Percentiles rank a stretch among this genome's conserved stretches.
Conservation (phyloP, 345 rosid species). For the Fremontodendron californicum region DNA sequence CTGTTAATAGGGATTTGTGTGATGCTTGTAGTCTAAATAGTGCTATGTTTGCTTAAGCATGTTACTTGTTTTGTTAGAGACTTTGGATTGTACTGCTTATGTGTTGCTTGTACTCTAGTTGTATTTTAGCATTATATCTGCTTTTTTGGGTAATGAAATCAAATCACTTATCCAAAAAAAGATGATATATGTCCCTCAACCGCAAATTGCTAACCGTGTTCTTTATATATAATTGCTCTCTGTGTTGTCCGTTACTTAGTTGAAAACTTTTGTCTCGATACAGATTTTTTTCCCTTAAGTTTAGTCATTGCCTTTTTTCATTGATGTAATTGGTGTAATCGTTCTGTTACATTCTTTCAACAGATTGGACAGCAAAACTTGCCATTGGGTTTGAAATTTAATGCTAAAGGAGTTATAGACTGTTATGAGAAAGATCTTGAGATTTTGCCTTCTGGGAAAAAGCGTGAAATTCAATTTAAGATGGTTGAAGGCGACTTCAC, state of each 20-base stretch:
- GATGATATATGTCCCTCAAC: neutral
- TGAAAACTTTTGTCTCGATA: neutral
- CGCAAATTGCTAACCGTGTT: neutral
- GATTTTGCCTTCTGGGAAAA: conserved; percentile 44
- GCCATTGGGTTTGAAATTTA: conserved; percentile 37
- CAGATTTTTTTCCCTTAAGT: neutral
- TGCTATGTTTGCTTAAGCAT: no score
- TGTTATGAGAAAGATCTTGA: conserved; percentile 83
- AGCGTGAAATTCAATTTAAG: conserved; percentile 63
- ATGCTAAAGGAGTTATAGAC: conserved; percentile 80
- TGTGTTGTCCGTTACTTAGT: neutral
- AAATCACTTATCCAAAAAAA: no score
- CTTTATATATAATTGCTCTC: neutral
- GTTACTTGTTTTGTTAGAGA: no score
- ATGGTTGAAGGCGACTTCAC: conserved; percentile 2
- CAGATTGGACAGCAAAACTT: conserved; percentile 22
- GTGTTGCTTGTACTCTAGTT: no score
- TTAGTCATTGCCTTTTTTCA: neutral
- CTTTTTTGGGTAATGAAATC: no score
- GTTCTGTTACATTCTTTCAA: conserved; percentile 11
- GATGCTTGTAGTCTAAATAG: no score
- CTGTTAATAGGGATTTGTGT: no score
- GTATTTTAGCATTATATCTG: no score
- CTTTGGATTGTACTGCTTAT: no score
- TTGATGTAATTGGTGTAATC: neutral